Base-by-base conservation (phyloP, 2,329 filamentous ascomycete species). In the Penicillium nordicum region DNA sequence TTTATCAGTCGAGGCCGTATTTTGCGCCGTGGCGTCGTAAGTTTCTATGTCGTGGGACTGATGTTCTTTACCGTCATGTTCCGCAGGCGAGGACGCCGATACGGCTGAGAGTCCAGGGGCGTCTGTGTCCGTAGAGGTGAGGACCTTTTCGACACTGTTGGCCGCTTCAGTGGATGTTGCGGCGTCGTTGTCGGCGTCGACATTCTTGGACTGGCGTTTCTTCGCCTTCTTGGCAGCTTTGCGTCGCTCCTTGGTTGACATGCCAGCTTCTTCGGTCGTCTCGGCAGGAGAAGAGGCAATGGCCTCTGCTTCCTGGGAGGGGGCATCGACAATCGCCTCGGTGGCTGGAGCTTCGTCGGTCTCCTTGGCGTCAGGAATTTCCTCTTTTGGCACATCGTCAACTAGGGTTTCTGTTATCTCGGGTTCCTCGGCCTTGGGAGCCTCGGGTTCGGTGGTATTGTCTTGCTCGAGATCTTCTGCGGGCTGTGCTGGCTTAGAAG, bases 151-250 rank as follows among this genome's bases (percentile, higher is more conserved):
- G 44, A 57, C 53, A 34, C n/a, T 41, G 47, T 41, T 45, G 29
- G 50, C 46, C 21, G 42, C 14, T 23, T 57, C 47, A 30, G 14
- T 16, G 29, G 36, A 30, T 18, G n/a, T 14, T 30, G 47, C 12
- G 45, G 57, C 37, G 44, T 66, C 60, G 14, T 62, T 54, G 14
- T 67, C 63, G 44, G 50, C 55, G 44, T 68, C 67, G 43, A 63
- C 56, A 46, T 55, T 67, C 50, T 72, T 70, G 16, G 71, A 74
- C 38, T 70, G 67, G 44, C 67, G 69, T 57, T 69, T 72, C 59
- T 73, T 74, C 30, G 78, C 75, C 57, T 81, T 80, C 60, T 80
- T 79, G 61, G 80, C 81, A 11, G 70, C 76, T 61, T 80, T 82
- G 63, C 78, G 76, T 58, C 76, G 78, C 54, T 67, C 66, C 48